phyloP scores from a whole-genome alignment of 257 asterid genomes.

The Voacanga thouarsii region DNA sequence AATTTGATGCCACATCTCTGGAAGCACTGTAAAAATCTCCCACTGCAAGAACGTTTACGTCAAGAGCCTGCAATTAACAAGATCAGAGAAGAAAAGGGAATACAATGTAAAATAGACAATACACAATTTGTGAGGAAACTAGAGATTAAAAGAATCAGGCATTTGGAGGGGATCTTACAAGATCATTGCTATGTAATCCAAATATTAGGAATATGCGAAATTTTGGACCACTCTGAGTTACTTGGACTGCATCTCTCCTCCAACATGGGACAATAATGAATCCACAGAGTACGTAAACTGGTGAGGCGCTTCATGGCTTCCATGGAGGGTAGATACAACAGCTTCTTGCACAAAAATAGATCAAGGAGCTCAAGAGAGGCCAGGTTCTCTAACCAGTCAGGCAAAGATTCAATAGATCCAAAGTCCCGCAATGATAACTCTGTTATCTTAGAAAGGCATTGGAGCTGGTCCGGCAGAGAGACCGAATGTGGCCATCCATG shows the following conservation, averaged over 20 bases:
- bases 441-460: slow-evolving; percentile 7
- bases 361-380: background rate
- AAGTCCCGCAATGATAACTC: fast-evolving
- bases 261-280: background rate
- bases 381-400: slow-evolving; percentile 23
- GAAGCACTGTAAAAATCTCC: background rate
- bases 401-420: slow-evolving; percentile 19
- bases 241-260: background rate
- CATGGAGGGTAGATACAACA: slow-evolving; percentile 4
- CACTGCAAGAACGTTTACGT: background rate
- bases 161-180: background rate
- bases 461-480: slow-evolving; percentile 15
- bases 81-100: background rate
- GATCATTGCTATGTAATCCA: background rate
- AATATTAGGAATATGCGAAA: background rate
- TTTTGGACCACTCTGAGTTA: background rate
- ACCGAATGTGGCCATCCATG: background rate
- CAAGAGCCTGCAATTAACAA: background rate
- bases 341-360: background rate
- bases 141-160: too few species aligned
- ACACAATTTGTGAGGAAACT: too few species aligned
- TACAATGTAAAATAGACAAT: too few species aligned
- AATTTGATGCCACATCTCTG: too few species aligned
- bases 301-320: slow-evolving; percentile 9
- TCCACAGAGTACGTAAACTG: background rate